A percentile compares a stretch with the other conserved stretches of the same genome.
Conservation (phyloP, 805 yeast genomes). For the Pichia membranifaciens region DNA sequence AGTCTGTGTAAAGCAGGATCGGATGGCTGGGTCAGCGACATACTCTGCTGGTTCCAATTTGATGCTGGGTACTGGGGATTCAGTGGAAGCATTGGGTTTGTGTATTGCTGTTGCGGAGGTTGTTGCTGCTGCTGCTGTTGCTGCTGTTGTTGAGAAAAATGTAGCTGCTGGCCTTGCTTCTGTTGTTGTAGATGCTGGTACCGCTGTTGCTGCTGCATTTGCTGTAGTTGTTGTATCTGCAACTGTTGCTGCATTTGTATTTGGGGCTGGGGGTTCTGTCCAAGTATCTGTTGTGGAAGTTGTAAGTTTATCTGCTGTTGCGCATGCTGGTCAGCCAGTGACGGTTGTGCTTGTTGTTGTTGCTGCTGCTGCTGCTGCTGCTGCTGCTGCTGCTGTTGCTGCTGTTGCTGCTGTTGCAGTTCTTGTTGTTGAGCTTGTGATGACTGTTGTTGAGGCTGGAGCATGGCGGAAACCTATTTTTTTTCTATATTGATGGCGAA, state of each 20-base stretch:
- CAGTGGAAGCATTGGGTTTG: constrained; percentile 1
- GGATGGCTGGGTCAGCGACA: constrained; percentile 5
- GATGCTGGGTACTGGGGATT: background rate
- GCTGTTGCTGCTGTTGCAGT: background rate
- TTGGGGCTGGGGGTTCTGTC: background rate
- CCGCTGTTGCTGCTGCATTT: constrained; percentile 17
- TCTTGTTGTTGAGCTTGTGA: background rate
- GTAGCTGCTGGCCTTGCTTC: constrained; percentile 7
- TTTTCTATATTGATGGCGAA: too few species aligned
- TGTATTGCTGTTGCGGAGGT: background rate
- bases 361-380: background rate
- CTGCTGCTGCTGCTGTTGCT: background rate
- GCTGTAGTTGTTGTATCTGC: constrained; percentile 5
- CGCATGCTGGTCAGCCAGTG: background rate
- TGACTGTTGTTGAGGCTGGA: too few species aligned
- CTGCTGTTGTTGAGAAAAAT: constrained; percentile 5
- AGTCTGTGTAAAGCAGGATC: constrained; percentile 11
- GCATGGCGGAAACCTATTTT: too few species aligned
- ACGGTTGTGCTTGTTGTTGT: background rate
- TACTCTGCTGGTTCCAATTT: background rate
- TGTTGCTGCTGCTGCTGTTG: constrained; percentile 6
- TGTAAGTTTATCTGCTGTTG: too few species aligned
- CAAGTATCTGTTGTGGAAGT: too few species aligned
- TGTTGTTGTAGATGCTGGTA: constrained; percentile 12
- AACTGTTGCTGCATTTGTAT: constrained; percentile 12